Evolutionary conservation across 1,284 basidiomycete species (phyloP).

Genomic region (Puccinia horiana): DNA sequence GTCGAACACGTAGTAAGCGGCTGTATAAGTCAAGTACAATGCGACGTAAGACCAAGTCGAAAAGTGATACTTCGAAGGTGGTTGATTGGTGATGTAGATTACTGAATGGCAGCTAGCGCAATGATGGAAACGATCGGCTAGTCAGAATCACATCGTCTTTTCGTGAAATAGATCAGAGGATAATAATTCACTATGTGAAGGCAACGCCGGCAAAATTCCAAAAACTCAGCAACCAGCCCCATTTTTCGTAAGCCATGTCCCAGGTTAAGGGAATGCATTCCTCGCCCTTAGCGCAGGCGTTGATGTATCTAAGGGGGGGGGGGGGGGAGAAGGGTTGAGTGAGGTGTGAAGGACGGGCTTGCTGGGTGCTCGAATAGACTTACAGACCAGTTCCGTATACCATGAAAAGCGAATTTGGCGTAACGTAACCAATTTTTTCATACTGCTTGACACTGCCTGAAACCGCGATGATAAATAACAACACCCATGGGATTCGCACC

Average conservation of each 20-base stretch:
- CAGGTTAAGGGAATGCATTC: conserved; percentile 99
- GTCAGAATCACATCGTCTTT: background rate
- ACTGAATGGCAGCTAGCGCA: conserved; percentile 70
- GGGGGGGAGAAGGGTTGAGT: conserved; percentile 1
- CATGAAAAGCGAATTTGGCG: conserved; percentile 97
- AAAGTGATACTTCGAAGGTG: conserved; percentile 83
- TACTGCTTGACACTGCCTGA: conserved; percentile 96
- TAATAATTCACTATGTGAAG: conserved; percentile 55
- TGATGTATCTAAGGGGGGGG: conserved; percentile 14
- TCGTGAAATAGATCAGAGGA: background rate
- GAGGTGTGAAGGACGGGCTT: background rate
- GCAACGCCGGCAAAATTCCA: conserved; percentile 81
- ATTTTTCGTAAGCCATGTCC: conserved; percentile 97
- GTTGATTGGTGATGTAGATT: conserved; percentile 95
- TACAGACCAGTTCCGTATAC: conserved; percentile 88
- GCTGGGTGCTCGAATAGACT: conserved; percentile 51
- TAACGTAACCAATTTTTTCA: conserved; percentile 85
- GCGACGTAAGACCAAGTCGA: conserved; percentile 72
- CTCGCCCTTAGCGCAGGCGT: conserved; percentile 56
- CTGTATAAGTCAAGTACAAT: conserved; percentile 73
- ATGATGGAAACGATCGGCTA: background rate
- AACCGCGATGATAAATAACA: conserved; percentile 88
- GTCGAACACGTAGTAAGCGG: conserved; percentile 88
- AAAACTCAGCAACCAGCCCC: conserved; percentile 59
- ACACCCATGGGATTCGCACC: conserved; percentile 95